Conservation (phyloP, 2,329 filamentous ascomycete species). For the Epichloe brachyelytri region DNA sequence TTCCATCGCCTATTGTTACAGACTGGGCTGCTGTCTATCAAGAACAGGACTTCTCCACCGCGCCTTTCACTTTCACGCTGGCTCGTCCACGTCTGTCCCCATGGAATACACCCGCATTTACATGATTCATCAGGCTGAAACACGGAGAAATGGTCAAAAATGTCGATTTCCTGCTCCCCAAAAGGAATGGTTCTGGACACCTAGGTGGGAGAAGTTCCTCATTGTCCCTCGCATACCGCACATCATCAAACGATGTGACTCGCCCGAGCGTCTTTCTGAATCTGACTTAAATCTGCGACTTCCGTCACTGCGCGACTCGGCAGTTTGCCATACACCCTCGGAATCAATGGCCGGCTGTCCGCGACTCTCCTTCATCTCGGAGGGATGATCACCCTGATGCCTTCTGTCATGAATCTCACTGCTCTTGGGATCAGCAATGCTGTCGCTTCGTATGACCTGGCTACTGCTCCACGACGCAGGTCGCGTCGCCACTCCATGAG, state of each 20-base stretch:
- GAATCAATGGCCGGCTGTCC: constrained; percentile 9
- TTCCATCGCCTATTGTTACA: not conserved
- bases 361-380: constrained; percentile 22
- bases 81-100: constrained; percentile 20
- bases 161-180: constrained; percentile 16
- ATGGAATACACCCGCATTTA: constrained; percentile 27
- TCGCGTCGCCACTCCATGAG: not conserved
- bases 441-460: not conserved
- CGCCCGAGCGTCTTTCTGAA: not conserved
- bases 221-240: constrained; percentile 22
- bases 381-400: constrained; percentile 12
- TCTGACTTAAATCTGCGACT: not conserved
- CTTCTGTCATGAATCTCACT: constrained; percentile 13
- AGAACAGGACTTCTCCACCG: not conserved
- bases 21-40: not conserved
- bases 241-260: constrained; percentile 12
- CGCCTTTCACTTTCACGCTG: not conserved
- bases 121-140: constrained; percentile 19
- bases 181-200: constrained; percentile 22
- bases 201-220: constrained; percentile 22
- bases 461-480: not conserved
- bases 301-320: constrained; percentile 7
- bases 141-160: constrained; percentile 15
- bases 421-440: not conserved
- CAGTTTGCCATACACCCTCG: not conserved